phyloP scores from a whole-genome alignment of 768 basidiomycete species.

The Cystofilobasidium ferigula region DNA sequence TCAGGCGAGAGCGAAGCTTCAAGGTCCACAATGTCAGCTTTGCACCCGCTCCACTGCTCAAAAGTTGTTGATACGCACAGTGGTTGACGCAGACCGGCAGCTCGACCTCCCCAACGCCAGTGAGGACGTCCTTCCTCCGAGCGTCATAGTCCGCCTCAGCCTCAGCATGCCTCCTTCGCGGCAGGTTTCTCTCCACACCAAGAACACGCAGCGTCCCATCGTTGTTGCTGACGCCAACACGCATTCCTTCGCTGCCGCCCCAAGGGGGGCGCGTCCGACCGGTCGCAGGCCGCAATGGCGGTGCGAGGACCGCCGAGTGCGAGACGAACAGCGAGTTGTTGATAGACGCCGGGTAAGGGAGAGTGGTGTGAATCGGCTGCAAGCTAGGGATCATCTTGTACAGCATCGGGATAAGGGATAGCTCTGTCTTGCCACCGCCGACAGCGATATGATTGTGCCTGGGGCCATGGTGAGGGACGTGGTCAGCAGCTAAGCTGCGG shows the following conservation, averaged over 20 bases:
- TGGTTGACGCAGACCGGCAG: conserved; percentile 15
- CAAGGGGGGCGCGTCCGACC: background rate
- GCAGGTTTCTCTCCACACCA: background rate
- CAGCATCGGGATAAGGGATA: background rate
- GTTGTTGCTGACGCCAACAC: conserved; percentile 17
- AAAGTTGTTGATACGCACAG: conserved; percentile 6
- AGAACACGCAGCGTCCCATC: background rate
- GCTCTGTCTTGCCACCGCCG: conserved; percentile 3
- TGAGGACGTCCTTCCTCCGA: background rate
- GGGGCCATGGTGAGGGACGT: background rate
- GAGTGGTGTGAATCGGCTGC: background rate
- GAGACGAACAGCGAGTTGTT: conserved; percentile 20
- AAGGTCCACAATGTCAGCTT: too few species aligned
- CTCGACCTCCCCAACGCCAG: conserved; percentile 9
- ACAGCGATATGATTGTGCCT: conserved; percentile 10
- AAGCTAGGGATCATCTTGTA: background rate
- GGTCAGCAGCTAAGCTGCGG: background rate
- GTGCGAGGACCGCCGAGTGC: background rate
- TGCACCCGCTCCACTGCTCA: too few species aligned
- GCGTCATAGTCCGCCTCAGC: too few species aligned
- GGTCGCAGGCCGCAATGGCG: background rate
- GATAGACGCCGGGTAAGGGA: conserved; percentile 11
- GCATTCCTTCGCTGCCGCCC: background rate
- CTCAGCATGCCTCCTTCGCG: background rate
- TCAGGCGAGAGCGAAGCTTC: conserved; percentile 16